A percentile compares a stretch with the other conserved stretches of the same genome.
phyloP scores from a whole-genome alignment of 129 eudicot genomes.

The Erigeron canadensis region DNA sequence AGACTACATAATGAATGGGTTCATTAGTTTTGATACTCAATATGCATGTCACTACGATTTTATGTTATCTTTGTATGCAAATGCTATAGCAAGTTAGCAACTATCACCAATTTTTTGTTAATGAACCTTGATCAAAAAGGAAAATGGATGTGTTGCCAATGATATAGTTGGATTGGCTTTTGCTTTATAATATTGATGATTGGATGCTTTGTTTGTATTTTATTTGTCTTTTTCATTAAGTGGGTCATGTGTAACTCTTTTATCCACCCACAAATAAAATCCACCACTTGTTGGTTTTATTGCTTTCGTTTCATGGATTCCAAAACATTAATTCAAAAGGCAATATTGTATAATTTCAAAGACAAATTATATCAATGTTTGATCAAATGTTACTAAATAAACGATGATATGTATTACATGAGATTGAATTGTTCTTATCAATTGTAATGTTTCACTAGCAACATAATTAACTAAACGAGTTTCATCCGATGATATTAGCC shows the following conservation, averaged over 20 bases:
- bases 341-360: neutral
- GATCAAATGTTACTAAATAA: accelerated
- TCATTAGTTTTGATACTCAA: too few relatives aligned
- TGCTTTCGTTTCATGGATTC: neutral
- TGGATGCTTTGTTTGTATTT: slow-evolving; percentile 22
- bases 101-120: neutral
- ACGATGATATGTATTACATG: too few relatives aligned
- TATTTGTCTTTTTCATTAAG: slow-evolving; percentile 1
- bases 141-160: slow-evolving; percentile 32
- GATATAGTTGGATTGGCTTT: slow-evolving; percentile 25
- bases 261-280: slow-evolving; percentile 28
- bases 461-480: too few relatives aligned
- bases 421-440: too few relatives aligned
- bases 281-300: slow-evolving; percentile 15
- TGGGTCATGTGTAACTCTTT: slow-evolving; percentile 36
- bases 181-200: slow-evolving; percentile 29
- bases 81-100: neutral
- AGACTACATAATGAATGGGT: too few relatives aligned
- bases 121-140: neutral
- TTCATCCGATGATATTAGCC: too few relatives aligned
- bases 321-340: neutral
- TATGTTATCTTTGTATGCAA: neutral
- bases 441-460: too few relatives aligned
- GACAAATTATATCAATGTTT: too few relatives aligned
- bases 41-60: neutral